Base-by-base conservation (phyloP, 2,329 filamentous ascomycete genomes). In the Fusarium abutilonis region DNA sequence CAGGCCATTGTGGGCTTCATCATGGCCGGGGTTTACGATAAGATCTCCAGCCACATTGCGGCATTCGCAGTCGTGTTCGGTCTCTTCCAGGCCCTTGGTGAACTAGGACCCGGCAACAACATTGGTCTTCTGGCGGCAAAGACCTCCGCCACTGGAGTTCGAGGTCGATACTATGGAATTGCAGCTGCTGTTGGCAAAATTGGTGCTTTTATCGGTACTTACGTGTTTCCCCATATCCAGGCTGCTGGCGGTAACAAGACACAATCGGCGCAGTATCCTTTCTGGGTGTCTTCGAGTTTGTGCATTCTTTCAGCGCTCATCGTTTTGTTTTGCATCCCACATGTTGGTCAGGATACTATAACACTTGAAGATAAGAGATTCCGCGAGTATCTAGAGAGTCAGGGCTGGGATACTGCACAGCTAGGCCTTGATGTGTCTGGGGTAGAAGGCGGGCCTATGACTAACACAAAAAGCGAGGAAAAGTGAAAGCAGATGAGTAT, bases 71-170 rank as follows among this genome's bases (percentile, higher is more conserved):
- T 77, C 9, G 70, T 78, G 0, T 77, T 75, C 7, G 76, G 75
- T 6, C 74, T 78, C 28, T 78, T 78, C 61, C 67, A 74, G 35
- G 69, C 75, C 1, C 72, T 77, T 4, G 76, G 76, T 42, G 76
- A 78, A 74, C 77, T 96, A 36, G 93, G 93, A 0, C 92, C 93
- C 0, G 93, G 93, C 11, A 91, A 97, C 79, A 97, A 97, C 74
- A 96, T 97, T 67, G 93, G 93, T 3, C 83, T 97, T 1, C 76
- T 96, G 28, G 93, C 93, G 0, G 90, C 90, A 42, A 97, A 97
- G 80, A 93, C 91, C 2, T 93, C 88, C 69, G 92, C 93, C 0
- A 97, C 93, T 5, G 89, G 90, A 15, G 89, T 97, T n/a, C 85
- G 93, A 35, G 93, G 93, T 3, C 81, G 80, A 39, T 89, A 89